Percentiles rank a stretch among this genome's conserved stretches.
Evolutionary conservation across 441 rosid genomes (phyloP).

Genomic region (Gossypium gossypioides): DNA sequence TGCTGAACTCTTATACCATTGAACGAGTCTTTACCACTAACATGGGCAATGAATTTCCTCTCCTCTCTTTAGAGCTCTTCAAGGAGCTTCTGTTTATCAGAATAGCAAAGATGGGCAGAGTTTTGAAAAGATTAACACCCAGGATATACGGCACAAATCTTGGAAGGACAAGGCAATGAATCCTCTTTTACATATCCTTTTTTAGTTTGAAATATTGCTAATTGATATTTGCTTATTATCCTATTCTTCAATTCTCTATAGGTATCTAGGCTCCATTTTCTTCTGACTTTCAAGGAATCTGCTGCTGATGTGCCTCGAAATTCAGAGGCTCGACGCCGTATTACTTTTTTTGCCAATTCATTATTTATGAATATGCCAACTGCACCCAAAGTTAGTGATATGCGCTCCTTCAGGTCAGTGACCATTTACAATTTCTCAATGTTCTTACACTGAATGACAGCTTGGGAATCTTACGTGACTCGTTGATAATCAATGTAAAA

Average conservation of each 20-base stretch:
- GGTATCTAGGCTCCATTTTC: slow-evolving; percentile 71
- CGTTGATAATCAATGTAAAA: neutral
- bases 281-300: slow-evolving; percentile 85
- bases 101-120: slow-evolving; percentile 47
- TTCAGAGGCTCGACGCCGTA: slow-evolving; percentile 93
- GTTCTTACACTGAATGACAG: slow-evolving; percentile 9
- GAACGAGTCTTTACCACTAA: neutral
- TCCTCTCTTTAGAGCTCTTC: slow-evolving; percentile 40
- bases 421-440: neutral
- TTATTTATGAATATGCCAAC: slow-evolving; percentile 83
- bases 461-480: neutral
- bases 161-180: slow-evolving; percentile 72
- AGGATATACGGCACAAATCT: slow-evolving; percentile 19
- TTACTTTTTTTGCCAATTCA: slow-evolving; percentile 93
- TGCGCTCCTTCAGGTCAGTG: slow-evolving; percentile 80
- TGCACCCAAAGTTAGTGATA: slow-evolving; percentile 81
- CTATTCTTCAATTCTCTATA: slow-evolving; percentile 17
- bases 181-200: neutral
- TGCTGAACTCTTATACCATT: neutral
- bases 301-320: slow-evolving; percentile 82
- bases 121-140: slow-evolving; percentile 60
- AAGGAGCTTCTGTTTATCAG: slow-evolving; percentile 34
- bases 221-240: slow-evolving; percentile 11
- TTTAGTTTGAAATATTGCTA: slow-evolving; percentile 13
- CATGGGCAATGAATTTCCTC: neutral